Evolutionary conservation across 805 yeast genomes (phyloP).

Genomic region (Barnettozyma sp.): DNA sequence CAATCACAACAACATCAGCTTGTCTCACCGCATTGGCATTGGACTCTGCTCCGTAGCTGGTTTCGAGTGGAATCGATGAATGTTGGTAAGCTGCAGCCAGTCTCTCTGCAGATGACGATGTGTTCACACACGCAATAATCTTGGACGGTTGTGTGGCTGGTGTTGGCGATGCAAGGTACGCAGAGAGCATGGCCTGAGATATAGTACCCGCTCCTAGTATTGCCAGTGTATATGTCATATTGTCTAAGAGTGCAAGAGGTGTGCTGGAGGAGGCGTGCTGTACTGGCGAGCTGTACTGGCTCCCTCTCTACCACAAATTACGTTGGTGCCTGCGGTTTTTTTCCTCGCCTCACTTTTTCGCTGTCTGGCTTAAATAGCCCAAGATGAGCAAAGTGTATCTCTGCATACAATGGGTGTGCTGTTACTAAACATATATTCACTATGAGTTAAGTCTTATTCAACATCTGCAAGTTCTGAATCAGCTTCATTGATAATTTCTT

Average conservation of each 20-base stretch:
- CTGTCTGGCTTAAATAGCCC: no score
- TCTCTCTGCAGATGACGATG: conserved; percentile 42
- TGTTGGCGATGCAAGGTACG: conserved; percentile 49
- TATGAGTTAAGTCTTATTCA: no score
- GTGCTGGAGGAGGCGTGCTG: no score
- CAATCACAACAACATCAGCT: conserved; percentile 70
- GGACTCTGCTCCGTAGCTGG: conserved; percentile 37
- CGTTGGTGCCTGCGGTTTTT: no score
- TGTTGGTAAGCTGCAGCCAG: conserved; percentile 41
- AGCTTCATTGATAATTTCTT: not conserved
- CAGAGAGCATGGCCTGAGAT: conserved; percentile 89
- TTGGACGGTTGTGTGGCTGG: conserved; percentile 49
- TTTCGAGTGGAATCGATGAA: conserved; percentile 40
- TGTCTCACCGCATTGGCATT: conserved; percentile 54
- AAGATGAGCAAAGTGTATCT: no score
- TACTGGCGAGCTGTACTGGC: no score
- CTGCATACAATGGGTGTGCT: no score
- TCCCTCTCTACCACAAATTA: no score
- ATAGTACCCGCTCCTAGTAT: conserved; percentile 92
- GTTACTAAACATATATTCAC: not conserved
- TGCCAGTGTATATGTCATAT: conserved; percentile 50
- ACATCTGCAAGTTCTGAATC: not conserved
- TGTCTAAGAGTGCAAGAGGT: no score
- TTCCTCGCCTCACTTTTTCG: no score
- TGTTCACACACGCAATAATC: conserved; percentile 72